Base-by-base conservation (phyloP, 2,329 filamentous ascomycete species). In the Cladophialophora immunda region DNA sequence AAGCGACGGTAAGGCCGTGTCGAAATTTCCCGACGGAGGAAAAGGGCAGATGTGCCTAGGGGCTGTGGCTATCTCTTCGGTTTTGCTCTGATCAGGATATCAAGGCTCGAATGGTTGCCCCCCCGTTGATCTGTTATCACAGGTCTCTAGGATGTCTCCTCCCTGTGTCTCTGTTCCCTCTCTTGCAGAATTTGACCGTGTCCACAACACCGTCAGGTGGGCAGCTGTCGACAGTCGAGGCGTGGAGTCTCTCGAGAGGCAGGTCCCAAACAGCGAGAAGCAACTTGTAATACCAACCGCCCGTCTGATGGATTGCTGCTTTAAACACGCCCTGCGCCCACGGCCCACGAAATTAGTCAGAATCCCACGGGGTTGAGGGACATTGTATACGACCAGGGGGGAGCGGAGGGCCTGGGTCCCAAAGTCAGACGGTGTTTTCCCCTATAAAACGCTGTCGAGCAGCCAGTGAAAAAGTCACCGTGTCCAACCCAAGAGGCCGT, bases 331-430 rank as follows among this genome's bases (percentile, higher is more conserved):
- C n/a, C 2, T 17, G 47, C 13, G 19, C 22, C 22, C 36, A 27
- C 13, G 25, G 19, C 19, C 45, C 52, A 15, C 38, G 36, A 29
- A 64, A 61, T 64, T 64, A 67, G 61, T 64, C 65, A 67, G 65
- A 57, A 7, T 22, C 45, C 45, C 45, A 13, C 45, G 19, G 45
- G 45, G 22, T 13, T 9, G 9, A 50, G 19, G 27, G 41, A 22
- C 41, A 19, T 22, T 8, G 22, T 22, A 47, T 25, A 25, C 22
- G 45, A 25, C 19, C 15, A 17, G 29, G 32, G 38, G 19, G 47
- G 13, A 7, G 1, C n/a, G 8, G 11, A 60, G 30, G 45, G 7
- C 3, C 19, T 15, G 9, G 34, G 56, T n/a, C 36, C 7, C 9
- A 8, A 6, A 22, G 17, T 9, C 38, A 19, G 38, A 45, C 38